Evolutionary conservation across 305 asterid genomes (phyloP).

Genomic region (Euphrasia arctica): DNA sequence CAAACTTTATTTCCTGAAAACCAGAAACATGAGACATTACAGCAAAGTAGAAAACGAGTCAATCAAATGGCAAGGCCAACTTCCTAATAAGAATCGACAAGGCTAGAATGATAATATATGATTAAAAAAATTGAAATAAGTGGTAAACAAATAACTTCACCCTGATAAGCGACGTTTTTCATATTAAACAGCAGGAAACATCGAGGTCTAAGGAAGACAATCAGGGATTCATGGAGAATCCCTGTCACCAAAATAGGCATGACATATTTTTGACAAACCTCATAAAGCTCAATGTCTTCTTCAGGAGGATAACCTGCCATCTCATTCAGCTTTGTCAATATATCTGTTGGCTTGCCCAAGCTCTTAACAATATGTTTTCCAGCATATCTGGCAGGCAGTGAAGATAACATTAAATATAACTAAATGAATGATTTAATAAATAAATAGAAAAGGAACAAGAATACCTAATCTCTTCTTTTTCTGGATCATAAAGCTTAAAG

Average conservation of each 20-base stretch:
- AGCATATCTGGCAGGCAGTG: constrained; percentile 38
- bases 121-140: constrained; percentile 11
- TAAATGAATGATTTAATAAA: neutral
- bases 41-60: neutral
- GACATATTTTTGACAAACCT: constrained; percentile 42
- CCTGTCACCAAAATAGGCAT: constrained; percentile 17
- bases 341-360: constrained; percentile 44
- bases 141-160: constrained; percentile 8
- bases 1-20: constrained; percentile 47
- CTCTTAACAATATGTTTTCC: constrained; percentile 56
- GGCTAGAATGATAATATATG: constrained; percentile 6
- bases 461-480: constrained; percentile 45
- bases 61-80: neutral
- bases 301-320: constrained; percentile 55
- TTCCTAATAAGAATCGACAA: constrained; percentile 5
- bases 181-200: constrained; percentile 8
- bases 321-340: constrained; percentile 52
- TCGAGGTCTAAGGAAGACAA: constrained; percentile 15
- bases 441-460: constrained; percentile 16
- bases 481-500: constrained; percentile 52
- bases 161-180: constrained; percentile 10
- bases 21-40: constrained; percentile 24
- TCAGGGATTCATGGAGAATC: neutral
- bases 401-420: constrained; percentile 15
- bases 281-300: constrained; percentile 59